Evolutionary conservation across 257 asterid species (phyloP).

Genomic region (Rhazya stricta): DNA sequence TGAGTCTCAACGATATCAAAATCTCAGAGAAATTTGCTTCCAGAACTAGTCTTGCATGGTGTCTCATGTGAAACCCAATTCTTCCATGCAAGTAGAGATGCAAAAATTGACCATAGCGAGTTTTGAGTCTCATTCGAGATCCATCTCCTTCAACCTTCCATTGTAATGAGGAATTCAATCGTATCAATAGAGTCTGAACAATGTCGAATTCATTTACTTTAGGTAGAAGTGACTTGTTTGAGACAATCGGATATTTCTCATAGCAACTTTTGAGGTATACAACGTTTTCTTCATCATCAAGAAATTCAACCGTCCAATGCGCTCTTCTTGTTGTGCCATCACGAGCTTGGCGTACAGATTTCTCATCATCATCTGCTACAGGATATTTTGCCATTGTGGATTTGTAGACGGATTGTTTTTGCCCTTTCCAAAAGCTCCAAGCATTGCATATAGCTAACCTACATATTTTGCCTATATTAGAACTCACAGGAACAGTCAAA

Average conservation of each 20-base stretch:
- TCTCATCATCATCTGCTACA: slow-evolving; percentile 54
- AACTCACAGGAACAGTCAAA: too few relatives aligned
- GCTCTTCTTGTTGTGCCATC: slow-evolving; percentile 54
- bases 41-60: slow-evolving; percentile 9
- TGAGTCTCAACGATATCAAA: slow-evolving; percentile 11
- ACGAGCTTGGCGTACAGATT: slow-evolving; percentile 56
- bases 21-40: slow-evolving; percentile 15
- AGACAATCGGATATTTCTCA: slow-evolving; percentile 59
- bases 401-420: slow-evolving; percentile 49
- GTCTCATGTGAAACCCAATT: slow-evolving; percentile 16
- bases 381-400: slow-evolving; percentile 63
- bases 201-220: slow-evolving; percentile 11
- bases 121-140: slow-evolving; percentile 6
- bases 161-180: slow-evolving; percentile 17
- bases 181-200: slow-evolving; percentile 1
- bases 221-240: slow-evolving; percentile 34
- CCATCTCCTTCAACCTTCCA: slow-evolving; percentile 21
- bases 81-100: slow-evolving; percentile 11
- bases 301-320: slow-evolving; percentile 61
- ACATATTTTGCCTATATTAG: too few relatives aligned
- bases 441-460: neutral
- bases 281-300: slow-evolving; percentile 38
- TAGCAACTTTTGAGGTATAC: slow-evolving; percentile 55
- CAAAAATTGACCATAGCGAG: slow-evolving; percentile 19
- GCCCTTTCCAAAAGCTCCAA: slow-evolving; percentile 60